Conservation (phyloP, 257 asterid genomes). For the Capsicum baccatum region DNA sequence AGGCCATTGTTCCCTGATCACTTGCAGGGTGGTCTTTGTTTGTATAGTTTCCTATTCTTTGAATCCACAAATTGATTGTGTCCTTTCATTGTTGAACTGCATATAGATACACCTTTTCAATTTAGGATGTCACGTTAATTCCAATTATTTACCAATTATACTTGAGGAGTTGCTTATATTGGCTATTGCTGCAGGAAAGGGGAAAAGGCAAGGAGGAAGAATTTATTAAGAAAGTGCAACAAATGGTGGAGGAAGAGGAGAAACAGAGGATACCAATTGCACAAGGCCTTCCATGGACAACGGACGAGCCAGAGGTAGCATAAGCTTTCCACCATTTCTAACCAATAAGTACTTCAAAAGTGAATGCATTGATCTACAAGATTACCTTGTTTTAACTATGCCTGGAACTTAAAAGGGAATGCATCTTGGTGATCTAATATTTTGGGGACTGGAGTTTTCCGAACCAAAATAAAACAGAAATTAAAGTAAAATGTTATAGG, state of each 20-base stretch:
- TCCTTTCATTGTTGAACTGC: constrained; percentile 8
- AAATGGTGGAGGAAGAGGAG: constrained; percentile 81
- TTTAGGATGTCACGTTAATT: background rate
- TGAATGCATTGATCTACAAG: constrained; percentile 6
- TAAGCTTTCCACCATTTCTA: constrained; percentile 11
- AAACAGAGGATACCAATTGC: constrained; percentile 82
- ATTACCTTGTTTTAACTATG: background rate
- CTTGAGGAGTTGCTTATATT: constrained; percentile 5
- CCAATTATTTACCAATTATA: background rate
- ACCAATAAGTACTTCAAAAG: background rate
- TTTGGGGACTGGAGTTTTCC: background rate
- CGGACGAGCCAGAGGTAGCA: constrained; percentile 95
- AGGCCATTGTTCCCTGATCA: background rate
- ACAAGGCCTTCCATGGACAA: constrained; percentile 98
- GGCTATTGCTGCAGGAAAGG: constrained; percentile 65
- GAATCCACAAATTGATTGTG: constrained; percentile 3
- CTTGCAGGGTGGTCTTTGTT: background rate
- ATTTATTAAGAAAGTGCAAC: constrained; percentile 68
- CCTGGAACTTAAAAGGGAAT: background rate
- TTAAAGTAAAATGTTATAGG: constrained; percentile 17
- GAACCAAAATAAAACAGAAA: background rate
- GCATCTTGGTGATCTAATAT: background rate
- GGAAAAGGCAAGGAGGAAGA: constrained; percentile 89
- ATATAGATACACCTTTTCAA: background rate
- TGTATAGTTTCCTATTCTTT: background rate